These are phyloP conservation scores for Aureobasidium leucospermi DNA, from an alignment of 2,329 filamentous ascomycete genomes.

Conservation along the genomic window DNA sequence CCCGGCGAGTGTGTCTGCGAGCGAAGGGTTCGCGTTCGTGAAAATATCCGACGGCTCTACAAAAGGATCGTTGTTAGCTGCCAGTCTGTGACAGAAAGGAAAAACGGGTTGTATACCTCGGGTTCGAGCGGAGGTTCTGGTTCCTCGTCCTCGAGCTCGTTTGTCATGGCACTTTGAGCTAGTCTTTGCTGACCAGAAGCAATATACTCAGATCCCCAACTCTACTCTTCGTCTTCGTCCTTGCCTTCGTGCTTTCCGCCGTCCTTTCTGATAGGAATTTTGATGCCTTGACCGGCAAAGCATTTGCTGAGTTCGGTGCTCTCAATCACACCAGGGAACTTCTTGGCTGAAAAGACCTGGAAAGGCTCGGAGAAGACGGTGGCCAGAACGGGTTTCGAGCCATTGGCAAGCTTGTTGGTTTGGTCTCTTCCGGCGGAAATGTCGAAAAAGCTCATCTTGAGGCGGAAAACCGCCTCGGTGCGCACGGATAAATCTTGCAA, in stretches of 20 bases:
- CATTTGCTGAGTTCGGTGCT: constrained; percentile 85
- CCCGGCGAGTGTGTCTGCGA: too few relatives aligned
- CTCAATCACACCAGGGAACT: constrained; percentile 95
- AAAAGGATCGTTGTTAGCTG: too few relatives aligned
- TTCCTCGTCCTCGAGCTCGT: too few relatives aligned
- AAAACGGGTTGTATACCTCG: too few relatives aligned
- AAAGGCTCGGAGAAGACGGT: constrained; percentile 82
- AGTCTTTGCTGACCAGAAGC: too few relatives aligned
- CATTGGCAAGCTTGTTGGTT: constrained; percentile 54
- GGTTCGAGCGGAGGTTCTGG: too few relatives aligned
- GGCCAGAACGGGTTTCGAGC: constrained; percentile 73
- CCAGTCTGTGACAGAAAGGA: too few relatives aligned
- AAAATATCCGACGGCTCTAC: too few relatives aligned
- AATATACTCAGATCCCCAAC: too few relatives aligned
- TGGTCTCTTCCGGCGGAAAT: constrained; percentile 50
- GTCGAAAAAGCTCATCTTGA: constrained; percentile 76
- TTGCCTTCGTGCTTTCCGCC: constrained; percentile 45
- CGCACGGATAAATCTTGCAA: constrained; percentile 90
- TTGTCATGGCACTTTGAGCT: too few relatives aligned
- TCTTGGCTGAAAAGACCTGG: constrained; percentile 93
- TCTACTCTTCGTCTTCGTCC: constrained; percentile 36
- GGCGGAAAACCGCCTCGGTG: constrained; percentile 80
- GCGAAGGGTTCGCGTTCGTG: too few relatives aligned
- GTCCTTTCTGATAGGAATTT: constrained; percentile 93
- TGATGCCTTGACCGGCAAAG: constrained; percentile 90